These are phyloP conservation scores for Eimeria falciformis DNA, from an alignment of 169 alveolate genomes.

Conservation along the genomic window DNA sequence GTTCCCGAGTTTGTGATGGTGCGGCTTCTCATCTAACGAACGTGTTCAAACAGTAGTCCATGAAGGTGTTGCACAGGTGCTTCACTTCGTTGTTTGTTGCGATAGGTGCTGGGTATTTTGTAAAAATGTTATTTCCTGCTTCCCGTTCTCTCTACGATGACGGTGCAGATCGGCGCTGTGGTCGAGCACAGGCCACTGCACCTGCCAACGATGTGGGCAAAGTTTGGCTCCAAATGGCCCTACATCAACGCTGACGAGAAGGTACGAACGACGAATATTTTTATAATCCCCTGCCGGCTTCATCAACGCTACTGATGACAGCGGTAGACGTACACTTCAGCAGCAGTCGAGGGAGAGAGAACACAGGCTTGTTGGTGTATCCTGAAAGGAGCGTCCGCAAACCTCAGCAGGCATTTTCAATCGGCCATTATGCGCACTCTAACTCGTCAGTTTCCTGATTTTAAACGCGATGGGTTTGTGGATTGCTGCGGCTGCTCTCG, in stretches of 20 bases:
- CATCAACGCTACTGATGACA: too few relatives aligned
- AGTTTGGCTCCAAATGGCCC: slow-evolving; percentile 11
- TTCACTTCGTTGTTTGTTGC: background rate
- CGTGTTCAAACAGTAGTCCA: too few relatives aligned
- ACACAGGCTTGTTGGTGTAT: too few relatives aligned
- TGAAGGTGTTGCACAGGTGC: too few relatives aligned
- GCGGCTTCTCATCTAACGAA: background rate
- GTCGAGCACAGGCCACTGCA: slow-evolving; percentile 11
- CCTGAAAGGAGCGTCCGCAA: too few relatives aligned
- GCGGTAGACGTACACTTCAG: too few relatives aligned
- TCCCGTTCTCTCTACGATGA: background rate
- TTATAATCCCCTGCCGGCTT: background rate
- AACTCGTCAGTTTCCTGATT: background rate
- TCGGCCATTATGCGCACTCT: too few relatives aligned
- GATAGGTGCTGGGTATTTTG: background rate
- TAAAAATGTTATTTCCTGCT: background rate
- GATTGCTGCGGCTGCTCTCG: background rate
- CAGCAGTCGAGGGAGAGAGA: too few relatives aligned
- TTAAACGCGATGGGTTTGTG: background rate
- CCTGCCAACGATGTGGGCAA: slow-evolving; percentile 1
- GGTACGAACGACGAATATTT: background rate
- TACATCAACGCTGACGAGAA: background rate
- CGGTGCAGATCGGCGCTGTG: slow-evolving; percentile 13
- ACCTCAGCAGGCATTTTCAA: too few relatives aligned
- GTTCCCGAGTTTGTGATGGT: slow-evolving; percentile 24